phyloP scores from a whole-genome alignment of 257 asterid species.

The Haberlea rhodopensis region DNA sequence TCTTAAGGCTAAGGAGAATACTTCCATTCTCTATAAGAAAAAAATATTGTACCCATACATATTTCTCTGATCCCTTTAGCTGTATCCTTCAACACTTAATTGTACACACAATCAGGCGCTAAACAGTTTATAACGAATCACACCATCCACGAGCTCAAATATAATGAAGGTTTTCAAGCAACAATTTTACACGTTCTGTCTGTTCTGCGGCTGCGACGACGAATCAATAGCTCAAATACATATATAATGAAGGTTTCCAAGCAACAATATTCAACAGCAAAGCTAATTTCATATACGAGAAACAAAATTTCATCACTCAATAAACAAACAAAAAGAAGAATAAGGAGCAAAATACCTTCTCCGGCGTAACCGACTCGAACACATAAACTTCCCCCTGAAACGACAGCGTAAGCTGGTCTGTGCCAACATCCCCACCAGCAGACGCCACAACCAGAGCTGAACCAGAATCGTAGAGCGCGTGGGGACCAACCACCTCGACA shows the following conservation, averaged over 20 bases:
- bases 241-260: neutral
- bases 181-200: neutral
- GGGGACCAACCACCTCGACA: conserved; percentile 42
- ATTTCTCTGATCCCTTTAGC: too few species aligned
- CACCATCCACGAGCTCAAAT: neutral
- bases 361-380: conserved; percentile 89
- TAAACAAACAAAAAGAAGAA: neutral
- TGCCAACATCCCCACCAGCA: conserved; percentile 42
- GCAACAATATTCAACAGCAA: neutral
- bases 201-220: too few species aligned
- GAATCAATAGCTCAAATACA: too few species aligned
- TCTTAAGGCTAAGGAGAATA: too few species aligned
- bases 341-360: conserved; percentile 48
- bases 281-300: neutral
- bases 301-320: conserved; percentile 21
- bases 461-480: conserved; percentile 52
- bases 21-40: too few species aligned
- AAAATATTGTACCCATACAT: neutral
- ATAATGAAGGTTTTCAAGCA: too few species aligned
- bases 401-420: conserved; percentile 94
- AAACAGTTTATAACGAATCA: neutral
- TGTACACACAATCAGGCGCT: neutral
- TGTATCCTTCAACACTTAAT: too few species aligned
- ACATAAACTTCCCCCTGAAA: conserved; percentile 96
- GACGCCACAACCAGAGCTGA: conserved; percentile 32